A percentile compares a stretch with the other conserved stretches of the same genome.
phyloP scores from a whole-genome alignment of 306 rosid genomes.

The Psophocarpus tetragonolobus region DNA sequence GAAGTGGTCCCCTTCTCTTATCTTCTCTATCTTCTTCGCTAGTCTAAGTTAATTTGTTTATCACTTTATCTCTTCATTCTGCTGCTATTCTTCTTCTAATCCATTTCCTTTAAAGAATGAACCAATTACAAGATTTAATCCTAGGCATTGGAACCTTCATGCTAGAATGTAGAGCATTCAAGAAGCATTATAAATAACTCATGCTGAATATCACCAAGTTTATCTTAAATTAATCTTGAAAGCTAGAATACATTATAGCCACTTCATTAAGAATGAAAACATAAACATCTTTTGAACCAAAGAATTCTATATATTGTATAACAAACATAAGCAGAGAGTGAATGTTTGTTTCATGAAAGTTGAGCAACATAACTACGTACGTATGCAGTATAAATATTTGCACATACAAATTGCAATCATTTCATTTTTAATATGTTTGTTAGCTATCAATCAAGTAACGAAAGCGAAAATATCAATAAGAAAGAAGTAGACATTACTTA shows the following conservation, averaged over 20 bases:
- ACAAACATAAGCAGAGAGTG: neutral
- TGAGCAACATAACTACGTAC: neutral
- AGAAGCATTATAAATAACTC: neutral
- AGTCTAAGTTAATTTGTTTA: no score
- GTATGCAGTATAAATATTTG: neutral
- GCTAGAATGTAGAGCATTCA: neutral
- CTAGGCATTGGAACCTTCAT: no score
- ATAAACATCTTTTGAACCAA: slow-evolving; percentile 2
- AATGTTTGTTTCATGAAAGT: neutral
- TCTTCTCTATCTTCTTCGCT: no score
- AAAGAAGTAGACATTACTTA: no score
- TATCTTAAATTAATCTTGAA: neutral
- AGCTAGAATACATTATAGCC: neutral
- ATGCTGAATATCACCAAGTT: neutral
- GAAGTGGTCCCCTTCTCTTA: no score
- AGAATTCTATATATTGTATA: neutral
- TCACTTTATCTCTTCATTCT: no score
- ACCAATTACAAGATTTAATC: no score
- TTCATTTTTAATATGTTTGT: no score
- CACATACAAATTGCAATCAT: neutral
- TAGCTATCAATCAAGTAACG: no score
- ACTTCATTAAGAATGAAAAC: neutral
- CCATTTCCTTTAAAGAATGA: no score
- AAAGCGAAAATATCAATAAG: no score
- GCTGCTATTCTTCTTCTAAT: no score